Evolutionary conservation across 768 basidiomycete genomes (phyloP), one percentile per base, ranked within the genome.

Genomic region (Leucogyrophana mollusca): DNA sequence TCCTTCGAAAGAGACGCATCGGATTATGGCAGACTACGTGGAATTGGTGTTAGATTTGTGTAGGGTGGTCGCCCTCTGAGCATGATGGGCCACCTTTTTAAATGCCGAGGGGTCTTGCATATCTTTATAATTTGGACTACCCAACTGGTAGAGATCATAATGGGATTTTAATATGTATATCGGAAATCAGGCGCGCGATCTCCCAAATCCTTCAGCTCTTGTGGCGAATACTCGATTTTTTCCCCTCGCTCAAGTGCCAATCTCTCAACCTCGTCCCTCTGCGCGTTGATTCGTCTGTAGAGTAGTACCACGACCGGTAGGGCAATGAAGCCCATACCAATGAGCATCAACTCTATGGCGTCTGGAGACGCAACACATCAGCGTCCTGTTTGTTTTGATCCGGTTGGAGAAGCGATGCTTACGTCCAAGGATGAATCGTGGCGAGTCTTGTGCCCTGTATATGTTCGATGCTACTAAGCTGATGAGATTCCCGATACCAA

Each of bases 401-500:
- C 11, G 1, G 2, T 83, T 78, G 42, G 86, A 79, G 0, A 79
- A 80, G 2, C 83, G 85, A 20, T 16, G 73, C 81, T 53, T 56
- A 86, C 85, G 80, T 17, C 86, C 85, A 35, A 83, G 55, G 32
- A 79, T 62, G 55, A 76, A 87, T 3, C 80, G 73, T 2, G 86
- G 85, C 4, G 69, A 65, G 55, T 87, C 85, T 50, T 71, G 67
- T 0, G 74, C 50, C 11, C 82, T 72, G 58, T 79, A 88, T 6
- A 87, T 77, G 51, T 81, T 85, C 6, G 74, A 72, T 2, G 83
- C 78, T 41, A 87, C 79, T 0, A 79, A 80, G 2, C 83, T 85
- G 21, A 76, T 66, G 49, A 86, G 78, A 57, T 84, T 85, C n/a
- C 84, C 84, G 70, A 64, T 34, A 39, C 56, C 55, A 37, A 52